Conservation (phyloP, 2,329 filamentous ascomycete genomes). For the Talaromyces sp. region DNA sequence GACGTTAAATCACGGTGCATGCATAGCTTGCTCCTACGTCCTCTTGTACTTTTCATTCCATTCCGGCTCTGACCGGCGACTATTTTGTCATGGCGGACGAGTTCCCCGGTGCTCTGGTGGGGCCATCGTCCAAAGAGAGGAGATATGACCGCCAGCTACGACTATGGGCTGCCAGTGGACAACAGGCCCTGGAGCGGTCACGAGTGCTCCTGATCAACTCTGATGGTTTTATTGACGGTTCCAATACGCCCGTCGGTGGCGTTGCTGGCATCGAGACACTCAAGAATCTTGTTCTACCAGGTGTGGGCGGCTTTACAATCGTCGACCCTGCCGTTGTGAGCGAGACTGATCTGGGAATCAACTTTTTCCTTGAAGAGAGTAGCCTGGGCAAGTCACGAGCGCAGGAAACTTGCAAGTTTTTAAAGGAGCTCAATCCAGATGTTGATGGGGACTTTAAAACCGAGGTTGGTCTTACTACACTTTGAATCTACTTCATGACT, state of each 20-base stretch:
- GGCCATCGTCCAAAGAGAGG: conserved; percentile 58
- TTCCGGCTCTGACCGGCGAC: not conserved
- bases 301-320: conserved; percentile 87
- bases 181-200: conserved; percentile 82
- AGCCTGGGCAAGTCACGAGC: conserved; percentile 73
- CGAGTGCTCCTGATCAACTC: conserved; percentile 89
- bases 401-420: conserved; percentile 66
- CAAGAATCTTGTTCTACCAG: conserved; percentile 94
- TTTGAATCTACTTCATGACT: not conserved
- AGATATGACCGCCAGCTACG: conserved; percentile 95
- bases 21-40: not conserved
- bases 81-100: conserved; percentile 26
- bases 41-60: not conserved
- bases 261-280: conserved; percentile 84
- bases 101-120: conserved; percentile 31
- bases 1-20: too few relatives aligned
- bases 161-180: conserved; percentile 88
- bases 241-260: conserved; percentile 56
- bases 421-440: conserved; percentile 88
- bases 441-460: conserved; percentile 68
- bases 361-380: conserved; percentile 87
- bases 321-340: conserved; percentile 72
- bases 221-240: conserved; percentile 32
- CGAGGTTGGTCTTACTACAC: conserved; percentile 39
- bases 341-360: conserved; percentile 82